phyloP scores from a whole-genome alignment of 805 yeast species.

The Monosporozyma siamensis region DNA sequence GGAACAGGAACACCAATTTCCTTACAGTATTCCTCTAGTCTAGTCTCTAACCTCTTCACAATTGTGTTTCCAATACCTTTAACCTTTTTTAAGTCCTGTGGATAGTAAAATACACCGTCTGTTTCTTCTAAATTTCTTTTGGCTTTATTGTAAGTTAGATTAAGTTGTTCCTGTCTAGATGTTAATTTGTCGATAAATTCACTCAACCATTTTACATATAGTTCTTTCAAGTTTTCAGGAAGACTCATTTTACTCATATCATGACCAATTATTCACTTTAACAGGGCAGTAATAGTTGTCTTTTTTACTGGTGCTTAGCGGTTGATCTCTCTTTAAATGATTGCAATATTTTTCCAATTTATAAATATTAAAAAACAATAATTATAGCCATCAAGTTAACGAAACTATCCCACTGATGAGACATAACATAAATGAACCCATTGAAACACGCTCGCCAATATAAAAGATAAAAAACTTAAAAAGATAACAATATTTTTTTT shows the following conservation, averaged over 20 bases:
- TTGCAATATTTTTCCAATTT: too few species aligned
- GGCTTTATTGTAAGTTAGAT: slow-evolving; percentile 48
- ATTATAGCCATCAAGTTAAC: too few species aligned
- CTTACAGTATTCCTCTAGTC: slow-evolving; percentile 46
- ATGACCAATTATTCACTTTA: neutral
- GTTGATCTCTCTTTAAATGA: too few species aligned
- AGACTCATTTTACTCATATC: slow-evolving; percentile 28
- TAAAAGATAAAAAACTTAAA: neutral
- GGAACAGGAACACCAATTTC: slow-evolving; percentile 35
- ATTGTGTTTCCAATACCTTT: slow-evolving; percentile 68
- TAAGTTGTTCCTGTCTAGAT: slow-evolving; percentile 42
- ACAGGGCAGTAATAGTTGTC: too few species aligned
- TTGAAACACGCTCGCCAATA: too few species aligned
- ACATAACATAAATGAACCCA: too few species aligned
- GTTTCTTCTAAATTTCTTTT: slow-evolving; percentile 39
- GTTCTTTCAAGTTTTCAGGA: slow-evolving; percentile 40
- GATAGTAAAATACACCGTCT: slow-evolving; percentile 40
- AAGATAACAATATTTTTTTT: slow-evolving; percentile 2
- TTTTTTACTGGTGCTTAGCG: too few species aligned
- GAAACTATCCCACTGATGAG: too few species aligned
- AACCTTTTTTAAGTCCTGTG: slow-evolving; percentile 49
- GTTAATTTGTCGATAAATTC: slow-evolving; percentile 40
- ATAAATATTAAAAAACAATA: too few species aligned
- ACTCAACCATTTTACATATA: slow-evolving; percentile 52
- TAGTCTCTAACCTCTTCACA: slow-evolving; percentile 39